A percentile compares a stretch with the other conserved stretches of the same genome.
phyloP scores from a whole-genome alignment of 208 protist species.

The Leishmania braziliensis region DNA sequence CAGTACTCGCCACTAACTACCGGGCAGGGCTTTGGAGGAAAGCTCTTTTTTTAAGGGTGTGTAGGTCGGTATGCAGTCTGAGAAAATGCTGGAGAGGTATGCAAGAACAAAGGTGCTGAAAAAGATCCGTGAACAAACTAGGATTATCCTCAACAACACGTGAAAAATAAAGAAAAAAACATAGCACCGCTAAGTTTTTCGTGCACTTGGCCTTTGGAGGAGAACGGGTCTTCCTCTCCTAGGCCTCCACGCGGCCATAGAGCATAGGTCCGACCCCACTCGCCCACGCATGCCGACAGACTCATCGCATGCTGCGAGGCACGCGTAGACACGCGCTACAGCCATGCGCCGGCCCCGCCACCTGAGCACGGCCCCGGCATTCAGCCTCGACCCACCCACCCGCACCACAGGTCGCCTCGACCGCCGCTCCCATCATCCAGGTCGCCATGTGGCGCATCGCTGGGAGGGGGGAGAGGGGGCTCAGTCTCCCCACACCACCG shows the following conservation, averaged over 20 bases:
- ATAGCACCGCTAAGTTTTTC: too few species aligned
- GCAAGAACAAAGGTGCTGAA: neutral
- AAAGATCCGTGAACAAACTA: too few species aligned
- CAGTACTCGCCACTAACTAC: neutral
- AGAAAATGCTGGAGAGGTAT: neutral
- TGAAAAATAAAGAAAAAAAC: too few species aligned
- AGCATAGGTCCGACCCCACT: neutral
- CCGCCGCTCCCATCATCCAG: neutral
- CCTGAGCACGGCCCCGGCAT: neutral
- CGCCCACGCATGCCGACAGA: too few species aligned
- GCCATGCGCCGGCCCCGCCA: neutral
- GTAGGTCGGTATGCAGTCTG: neutral
- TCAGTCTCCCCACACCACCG: neutral
- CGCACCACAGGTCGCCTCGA: neutral
- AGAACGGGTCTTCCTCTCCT: neutral
- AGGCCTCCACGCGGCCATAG: neutral
- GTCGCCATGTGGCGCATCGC: neutral
- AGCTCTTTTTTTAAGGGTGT: neutral
- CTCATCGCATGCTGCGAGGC: neutral
- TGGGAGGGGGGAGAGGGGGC: too few species aligned
- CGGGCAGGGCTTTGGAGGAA: neutral
- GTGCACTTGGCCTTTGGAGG: too few species aligned
- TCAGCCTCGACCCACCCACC: neutral
- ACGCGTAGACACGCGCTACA: neutral
- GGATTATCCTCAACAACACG: too few species aligned